These are phyloP conservation scores for Penicillium ochrochloron DNA, from an alignment of 495 filamentous ascomycete genomes.

Conservation along the genomic window DNA sequence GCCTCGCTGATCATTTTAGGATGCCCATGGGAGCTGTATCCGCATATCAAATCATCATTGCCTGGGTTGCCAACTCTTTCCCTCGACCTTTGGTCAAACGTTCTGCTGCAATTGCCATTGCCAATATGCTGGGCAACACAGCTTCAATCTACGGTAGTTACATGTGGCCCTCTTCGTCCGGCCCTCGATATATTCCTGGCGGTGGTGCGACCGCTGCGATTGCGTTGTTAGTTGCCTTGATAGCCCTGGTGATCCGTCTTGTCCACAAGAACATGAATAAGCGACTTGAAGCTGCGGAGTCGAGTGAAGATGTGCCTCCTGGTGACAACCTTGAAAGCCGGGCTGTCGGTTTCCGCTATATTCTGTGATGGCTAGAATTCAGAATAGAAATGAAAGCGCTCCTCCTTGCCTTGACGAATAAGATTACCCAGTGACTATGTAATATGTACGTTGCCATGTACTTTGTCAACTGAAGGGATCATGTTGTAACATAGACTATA, in stretches of 20 bases:
- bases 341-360: conserved; percentile 64
- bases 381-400: background rate
- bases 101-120: conserved; percentile 66
- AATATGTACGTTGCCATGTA: too few relatives aligned
- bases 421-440: too few relatives aligned
- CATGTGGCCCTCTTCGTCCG: conserved; percentile 63
- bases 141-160: conserved; percentile 75
- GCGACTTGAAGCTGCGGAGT: conserved; percentile 57
- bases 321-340: conserved; percentile 47
- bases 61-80: conserved; percentile 80
- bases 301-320: conserved; percentile 41
- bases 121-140: conserved; percentile 76
- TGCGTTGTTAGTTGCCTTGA: conserved; percentile 33
- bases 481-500: too few relatives aligned
- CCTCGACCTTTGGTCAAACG: conserved; percentile 76
- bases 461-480: too few relatives aligned
- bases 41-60: conserved; percentile 56
- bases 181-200: conserved; percentile 46
- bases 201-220: conserved; percentile 39
- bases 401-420: background rate
- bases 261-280: conserved; percentile 66
- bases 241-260: conserved; percentile 37
- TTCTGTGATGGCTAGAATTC: conserved; percentile 50
- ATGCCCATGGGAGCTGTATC: conserved; percentile 70
- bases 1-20: conserved; percentile 36